Evolutionary conservation across 192 early-diverging fungal genomes (phyloP), one percentile per base, ranked within the genome.

Genomic region (Dimargaris cristalligena): DNA sequence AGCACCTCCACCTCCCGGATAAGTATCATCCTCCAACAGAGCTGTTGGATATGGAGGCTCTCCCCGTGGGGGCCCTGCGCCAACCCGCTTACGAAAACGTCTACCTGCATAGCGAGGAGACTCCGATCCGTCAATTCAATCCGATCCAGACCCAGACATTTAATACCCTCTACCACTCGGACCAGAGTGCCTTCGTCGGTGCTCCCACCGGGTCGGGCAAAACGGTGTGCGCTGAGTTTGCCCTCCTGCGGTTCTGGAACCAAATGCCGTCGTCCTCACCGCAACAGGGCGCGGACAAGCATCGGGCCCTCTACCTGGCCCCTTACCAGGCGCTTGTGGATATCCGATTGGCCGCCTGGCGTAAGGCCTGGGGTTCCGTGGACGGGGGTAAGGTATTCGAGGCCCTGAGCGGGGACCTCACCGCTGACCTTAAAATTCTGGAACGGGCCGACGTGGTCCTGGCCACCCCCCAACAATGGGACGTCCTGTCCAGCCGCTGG

Each of bases 101-200:
- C 0, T 95, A 84, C 61, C n/a, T n/a, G n/a, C n/a, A n/a, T n/a
- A n/a, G n/a, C n/a, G 67, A 60, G 3, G 62, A 66, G 41, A 20
- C 46, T 1, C 71, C 72, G 51, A 72, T 86, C 46, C 65, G 71
- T 50, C 70, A 74, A 23, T 95, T 97, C 68, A 97, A 96, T 65
- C 88, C 94, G 14, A 84, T 99, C 44, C 96, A 99, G 74, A 94
- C 94, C 1, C 94, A 97, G 66, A 80, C 83, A 1, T 96, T 97
- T 72, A 86, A 97, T 62, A 67, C 92, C 18, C 67, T 95, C 34
- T 99, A 92, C 67, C 76, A 74, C 34, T 74, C 80, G 10, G 92
- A 96, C 56, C 88, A 96, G 23, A 94, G 89, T 61, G 80, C 83
- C 0, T 87, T 99, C 62, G 71, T 99, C 46, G 90, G 92, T 46